phyloP scores from a whole-genome alignment of 2,329 filamentous ascomycete genomes.

The Ophiostoma sp. region DNA sequence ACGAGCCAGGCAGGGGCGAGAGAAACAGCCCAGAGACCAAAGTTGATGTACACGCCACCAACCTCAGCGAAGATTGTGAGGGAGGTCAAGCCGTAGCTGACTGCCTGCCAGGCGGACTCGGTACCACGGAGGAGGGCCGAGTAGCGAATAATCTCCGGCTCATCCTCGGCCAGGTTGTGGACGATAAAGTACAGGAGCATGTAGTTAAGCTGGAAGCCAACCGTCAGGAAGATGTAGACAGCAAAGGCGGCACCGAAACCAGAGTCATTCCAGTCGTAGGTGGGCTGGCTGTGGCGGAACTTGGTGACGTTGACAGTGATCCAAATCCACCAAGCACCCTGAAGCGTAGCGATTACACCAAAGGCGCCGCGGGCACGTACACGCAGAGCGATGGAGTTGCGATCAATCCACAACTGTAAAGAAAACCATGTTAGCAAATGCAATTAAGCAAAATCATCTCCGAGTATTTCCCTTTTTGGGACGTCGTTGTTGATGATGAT shows the following conservation, averaged over 20 bases:
- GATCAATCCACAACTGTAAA: constrained; percentile 51
- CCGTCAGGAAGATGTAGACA: constrained; percentile 61
- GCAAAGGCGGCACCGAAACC: constrained; percentile 63
- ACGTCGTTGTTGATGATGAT: neutral
- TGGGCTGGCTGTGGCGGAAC: constrained; percentile 52
- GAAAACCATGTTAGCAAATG: constrained; percentile 19
- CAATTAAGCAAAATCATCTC: neutral
- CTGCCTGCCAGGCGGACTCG: constrained; percentile 66
- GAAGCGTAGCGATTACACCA: constrained; percentile 47
- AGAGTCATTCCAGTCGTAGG: constrained; percentile 58
- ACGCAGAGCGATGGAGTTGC: constrained; percentile 48
- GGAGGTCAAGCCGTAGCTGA: constrained; percentile 64
- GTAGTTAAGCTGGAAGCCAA: constrained; percentile 69
- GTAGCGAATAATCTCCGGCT: constrained; percentile 62
- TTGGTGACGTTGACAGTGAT: constrained; percentile 58
- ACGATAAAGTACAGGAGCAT: constrained; percentile 69
- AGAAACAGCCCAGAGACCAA: constrained; percentile 60
- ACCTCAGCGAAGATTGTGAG: constrained; percentile 57
- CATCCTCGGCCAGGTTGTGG: constrained; percentile 55
- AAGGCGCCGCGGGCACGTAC: constrained; percentile 52
- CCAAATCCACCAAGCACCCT: constrained; percentile 70
- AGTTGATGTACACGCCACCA: constrained; percentile 65
- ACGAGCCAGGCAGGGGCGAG: constrained; percentile 63
- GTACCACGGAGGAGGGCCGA: constrained; percentile 63
- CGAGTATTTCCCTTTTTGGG: neutral